Evolutionary conservation across 441 rosid species (phyloP).

Genomic region (Macaranga tanarius): DNA sequence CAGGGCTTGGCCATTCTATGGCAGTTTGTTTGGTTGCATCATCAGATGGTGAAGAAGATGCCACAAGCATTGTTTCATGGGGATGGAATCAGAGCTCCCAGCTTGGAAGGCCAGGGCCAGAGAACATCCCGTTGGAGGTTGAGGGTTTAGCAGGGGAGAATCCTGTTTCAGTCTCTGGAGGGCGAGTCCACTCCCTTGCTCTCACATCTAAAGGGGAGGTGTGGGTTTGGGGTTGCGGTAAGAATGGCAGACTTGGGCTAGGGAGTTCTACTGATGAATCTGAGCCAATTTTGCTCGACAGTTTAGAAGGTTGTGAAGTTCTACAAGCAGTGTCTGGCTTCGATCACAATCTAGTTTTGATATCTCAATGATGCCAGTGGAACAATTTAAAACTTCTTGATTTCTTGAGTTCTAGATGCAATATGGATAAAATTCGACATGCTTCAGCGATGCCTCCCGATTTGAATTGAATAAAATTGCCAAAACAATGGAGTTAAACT

Average conservation of each 20-base stretch:
- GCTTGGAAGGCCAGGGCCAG: conserved; percentile 74
- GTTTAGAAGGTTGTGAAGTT: conserved; percentile 50
- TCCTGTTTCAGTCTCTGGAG: conserved; percentile 55
- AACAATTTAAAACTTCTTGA: neutral
- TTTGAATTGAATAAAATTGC: no score
- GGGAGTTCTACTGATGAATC: conserved; percentile 74
- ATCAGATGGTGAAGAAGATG: conserved; percentile 26
- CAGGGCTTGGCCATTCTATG: conserved; percentile 94
- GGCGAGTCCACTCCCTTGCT: conserved; percentile 76
- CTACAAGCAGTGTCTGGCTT: conserved; percentile 73
- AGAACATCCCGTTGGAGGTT: conserved; percentile 45
- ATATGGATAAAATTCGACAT: no score
- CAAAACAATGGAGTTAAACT: no score
- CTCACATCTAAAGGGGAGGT: conserved; percentile 62
- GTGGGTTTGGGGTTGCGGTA: conserved; percentile 94
- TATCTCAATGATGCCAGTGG: conserved; percentile 32
- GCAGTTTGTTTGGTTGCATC: conserved; percentile 48
- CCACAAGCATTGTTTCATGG: conserved; percentile 56
- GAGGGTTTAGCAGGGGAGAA: conserved; percentile 53
- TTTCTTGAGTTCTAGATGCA: neutral
- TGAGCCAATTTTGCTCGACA: conserved; percentile 59
- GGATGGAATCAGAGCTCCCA: conserved; percentile 84
- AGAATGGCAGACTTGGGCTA: conserved; percentile 83
- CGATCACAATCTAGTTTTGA: conserved; percentile 72
- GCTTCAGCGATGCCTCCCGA: neutral